Base-by-base conservation (phyloP, 352 stramenopile species). In the Aphanomyces invadans region DNA sequence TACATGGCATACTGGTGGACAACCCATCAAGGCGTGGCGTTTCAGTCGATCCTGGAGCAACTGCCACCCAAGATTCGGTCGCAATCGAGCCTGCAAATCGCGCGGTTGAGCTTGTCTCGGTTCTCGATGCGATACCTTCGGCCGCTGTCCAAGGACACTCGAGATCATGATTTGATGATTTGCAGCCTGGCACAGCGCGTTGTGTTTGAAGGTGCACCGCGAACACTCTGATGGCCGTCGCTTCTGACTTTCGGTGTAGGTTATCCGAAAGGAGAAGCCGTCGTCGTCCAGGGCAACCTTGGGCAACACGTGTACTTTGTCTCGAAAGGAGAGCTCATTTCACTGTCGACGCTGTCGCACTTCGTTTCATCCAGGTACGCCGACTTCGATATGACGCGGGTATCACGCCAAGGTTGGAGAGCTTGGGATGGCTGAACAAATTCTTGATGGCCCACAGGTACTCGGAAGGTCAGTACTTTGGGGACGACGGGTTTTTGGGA, bases 261-360 rank as follows among this genome's bases (percentile, higher is more conserved):
- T 17, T 67, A 67, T 25, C 60, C 60, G 3, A 49, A 49, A 10
- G 60, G 60, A 3, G 60, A 67, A 57, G 56, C 60, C 4, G 60
- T 67, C 29, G 57, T 67, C 25, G 60, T 67, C 4, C 60, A 67
- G 54, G 60, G 60, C 29, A 67, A 67, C 49, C 45, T 67, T 5
- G 60, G 60, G 3, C 60, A 67, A 36, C 55, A 21, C 29, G 36
- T 67, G 39, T 67, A 67, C 60, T 67, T 67, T 59, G 60, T 67
- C 3, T 44, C 60, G 4, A 67, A 67, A 23, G 60, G 60, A 39
- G 48, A 67, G 1, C 32, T 67, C 28, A 67, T 67, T 29, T 67
- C 60, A 23, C 12, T 17, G 2, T 67, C 60, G 49, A 51, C 60
- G 19, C 12, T 31, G n/a, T 23, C 60, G 10, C 17, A 51, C 3